These are phyloP conservation scores for Aspergillus hortae DNA, from an alignment of 2,329 filamentous ascomycete species.

Conservation along the genomic window DNA sequence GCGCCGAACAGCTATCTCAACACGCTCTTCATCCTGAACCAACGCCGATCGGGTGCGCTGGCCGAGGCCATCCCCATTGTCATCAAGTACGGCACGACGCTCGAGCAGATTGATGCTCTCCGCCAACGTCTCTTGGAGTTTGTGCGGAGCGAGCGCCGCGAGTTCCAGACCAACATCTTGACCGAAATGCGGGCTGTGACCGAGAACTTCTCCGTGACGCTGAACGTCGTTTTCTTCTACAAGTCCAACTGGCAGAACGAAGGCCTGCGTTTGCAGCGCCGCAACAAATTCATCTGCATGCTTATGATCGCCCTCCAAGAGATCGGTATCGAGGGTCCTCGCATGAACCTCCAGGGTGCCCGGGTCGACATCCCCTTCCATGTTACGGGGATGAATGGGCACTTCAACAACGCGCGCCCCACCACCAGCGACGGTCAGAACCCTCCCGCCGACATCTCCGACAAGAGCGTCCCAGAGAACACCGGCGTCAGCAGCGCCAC, in stretches of 20 bases:
- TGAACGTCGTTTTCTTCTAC: conserved; percentile 97
- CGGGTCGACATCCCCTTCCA: conserved; percentile 66
- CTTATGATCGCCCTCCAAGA: conserved; percentile 82
- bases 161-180: conserved; percentile 81
- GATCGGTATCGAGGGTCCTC: conserved; percentile 79
- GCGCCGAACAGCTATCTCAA: conserved; percentile 94
- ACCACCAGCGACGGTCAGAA: conserved; percentile 9
- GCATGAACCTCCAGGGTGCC: conserved; percentile 67
- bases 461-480: conserved; percentile 23
- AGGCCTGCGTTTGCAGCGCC: conserved; percentile 77
- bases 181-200: conserved; percentile 77
- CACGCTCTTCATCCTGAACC: conserved; percentile 90
- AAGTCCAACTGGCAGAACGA: conserved; percentile 98
- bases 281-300: conserved; percentile 92
- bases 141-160: conserved; percentile 78
- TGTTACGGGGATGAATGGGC: conserved; percentile 50
- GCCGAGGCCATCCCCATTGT: conserved; percentile 81
- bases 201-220: conserved; percentile 77
- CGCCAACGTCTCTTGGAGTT: conserved; percentile 79
- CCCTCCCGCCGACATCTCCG: not conserved
- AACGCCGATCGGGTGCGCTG: conserved; percentile 81
- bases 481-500: conserved; percentile 24
- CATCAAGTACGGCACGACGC: conserved; percentile 83
- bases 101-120: conserved; percentile 77
- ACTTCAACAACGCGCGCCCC: conserved; percentile 37